Conservation (phyloP, 1,139 yeast species). For the Yamadazyma atmosphaerica region DNA sequence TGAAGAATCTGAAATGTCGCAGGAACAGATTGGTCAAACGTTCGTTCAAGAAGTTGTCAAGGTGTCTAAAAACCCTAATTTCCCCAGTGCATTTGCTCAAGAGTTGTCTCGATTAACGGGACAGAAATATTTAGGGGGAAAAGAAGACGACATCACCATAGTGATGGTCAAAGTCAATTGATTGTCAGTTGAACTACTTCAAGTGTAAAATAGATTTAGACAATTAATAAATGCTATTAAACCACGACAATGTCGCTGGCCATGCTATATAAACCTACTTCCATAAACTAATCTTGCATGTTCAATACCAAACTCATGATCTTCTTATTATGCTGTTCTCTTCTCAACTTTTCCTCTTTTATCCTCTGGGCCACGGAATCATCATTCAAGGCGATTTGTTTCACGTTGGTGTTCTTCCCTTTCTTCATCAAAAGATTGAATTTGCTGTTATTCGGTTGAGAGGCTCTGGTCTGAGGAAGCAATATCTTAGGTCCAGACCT, state of each 20-base stretch:
- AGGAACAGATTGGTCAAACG: conserved; percentile 44
- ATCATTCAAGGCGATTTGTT: conserved; percentile 43
- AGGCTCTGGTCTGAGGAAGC: conserved; percentile 4
- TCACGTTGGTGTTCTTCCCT: conserved; percentile 49
- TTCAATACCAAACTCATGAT: conserved; percentile 44
- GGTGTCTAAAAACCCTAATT: conserved; percentile 69
- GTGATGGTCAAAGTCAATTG: conserved; percentile 58
- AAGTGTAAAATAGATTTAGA: not conserved
- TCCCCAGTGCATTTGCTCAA: conserved; percentile 86
- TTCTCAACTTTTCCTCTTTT: conserved; percentile 31
- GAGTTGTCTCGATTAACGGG: conserved; percentile 71
- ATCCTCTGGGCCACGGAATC: conserved; percentile 47
- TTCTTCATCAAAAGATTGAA: conserved; percentile 55
- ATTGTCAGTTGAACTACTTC: conserved; percentile 24
- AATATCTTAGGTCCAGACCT: not conserved
- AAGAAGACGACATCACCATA: conserved; percentile 91
- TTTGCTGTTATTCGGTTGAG: conserved; percentile 22
- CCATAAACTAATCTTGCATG: conserved; percentile 33
- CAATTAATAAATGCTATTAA: not conserved
- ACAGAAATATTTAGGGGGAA: conserved; percentile 81
- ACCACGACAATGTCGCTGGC: no score
- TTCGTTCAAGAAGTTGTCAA: conserved; percentile 70
- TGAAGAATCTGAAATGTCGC: conserved; percentile 18
- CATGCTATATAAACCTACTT: no score
- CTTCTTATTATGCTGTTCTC: conserved; percentile 36